These are phyloP conservation scores for Quercus bicolor DNA, from an alignment of 306 rosid species.

Conservation along the genomic window DNA sequence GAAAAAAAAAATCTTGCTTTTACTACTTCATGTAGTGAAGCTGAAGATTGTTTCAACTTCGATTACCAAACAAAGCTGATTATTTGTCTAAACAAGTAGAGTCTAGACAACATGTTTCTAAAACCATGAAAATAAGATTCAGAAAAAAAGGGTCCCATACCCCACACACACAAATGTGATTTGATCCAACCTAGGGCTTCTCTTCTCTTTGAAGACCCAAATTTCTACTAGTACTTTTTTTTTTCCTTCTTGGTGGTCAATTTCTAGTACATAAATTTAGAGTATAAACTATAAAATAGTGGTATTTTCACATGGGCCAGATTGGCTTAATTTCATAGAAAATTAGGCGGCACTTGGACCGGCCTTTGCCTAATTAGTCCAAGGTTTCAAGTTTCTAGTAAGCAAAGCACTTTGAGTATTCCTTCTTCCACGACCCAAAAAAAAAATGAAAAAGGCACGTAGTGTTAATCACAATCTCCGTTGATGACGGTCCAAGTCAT, in stretches of 20 bases:
- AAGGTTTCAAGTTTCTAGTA: not conserved
- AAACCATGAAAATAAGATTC: no score
- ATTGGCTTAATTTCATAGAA: not conserved
- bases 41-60: no score
- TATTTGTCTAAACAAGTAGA: not conserved
- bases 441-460: not conserved
- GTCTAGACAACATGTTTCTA: no score
- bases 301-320: conserved; percentile 4
- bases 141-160: no score
- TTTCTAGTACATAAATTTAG: no score
- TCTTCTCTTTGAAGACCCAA: not conserved
- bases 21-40: no score
- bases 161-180: no score
- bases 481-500: not conserved
- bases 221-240: no score
- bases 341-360: conserved; percentile 28
- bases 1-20: no score
- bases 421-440: not conserved
- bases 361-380: conserved; percentile 3
- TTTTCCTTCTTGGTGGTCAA: no score
- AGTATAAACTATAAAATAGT: no score
- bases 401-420: not conserved
- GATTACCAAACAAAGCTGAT: not conserved
- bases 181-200: no score
- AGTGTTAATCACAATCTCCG: not conserved